phyloP scores from a whole-genome alignment of 371 early-diverging fungal species.

The Smittium culicis region DNA sequence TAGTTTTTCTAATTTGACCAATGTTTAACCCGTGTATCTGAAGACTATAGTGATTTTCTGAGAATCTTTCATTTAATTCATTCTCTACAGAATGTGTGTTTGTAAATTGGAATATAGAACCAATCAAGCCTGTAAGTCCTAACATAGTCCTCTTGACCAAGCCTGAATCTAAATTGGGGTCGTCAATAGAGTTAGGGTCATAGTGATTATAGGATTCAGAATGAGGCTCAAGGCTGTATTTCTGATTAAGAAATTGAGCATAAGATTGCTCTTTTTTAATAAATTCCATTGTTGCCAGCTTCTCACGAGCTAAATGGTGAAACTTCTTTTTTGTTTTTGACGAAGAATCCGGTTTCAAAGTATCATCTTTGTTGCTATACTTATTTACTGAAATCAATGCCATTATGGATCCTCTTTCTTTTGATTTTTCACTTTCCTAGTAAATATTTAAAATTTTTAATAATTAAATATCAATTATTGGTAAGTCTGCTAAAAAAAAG shows the following conservation, averaged over 20 bases:
- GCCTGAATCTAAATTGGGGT: conserved; percentile 46
- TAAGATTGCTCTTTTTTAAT: neutral
- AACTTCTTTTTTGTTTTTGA: neutral
- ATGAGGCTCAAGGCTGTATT: neutral
- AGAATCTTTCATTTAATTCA: conserved; percentile 47
- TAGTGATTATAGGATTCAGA: neutral
- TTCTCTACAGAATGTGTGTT: conserved; percentile 40
- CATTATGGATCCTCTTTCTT: neutral
- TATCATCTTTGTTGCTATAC: neutral
- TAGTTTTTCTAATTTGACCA: conserved; percentile 43
- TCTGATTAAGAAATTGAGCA: neutral
- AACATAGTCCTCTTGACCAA: conserved; percentile 38
- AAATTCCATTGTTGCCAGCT: neutral
- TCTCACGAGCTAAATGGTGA: neutral
- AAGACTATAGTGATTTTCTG: conserved; percentile 39
- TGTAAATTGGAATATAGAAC: conserved; percentile 45
- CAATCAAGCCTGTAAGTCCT: conserved; percentile 44
- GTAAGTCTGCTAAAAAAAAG: neutral
- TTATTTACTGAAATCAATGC: neutral
- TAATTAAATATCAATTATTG: neutral
- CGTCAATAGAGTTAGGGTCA: conserved; percentile 36
- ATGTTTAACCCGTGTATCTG: conserved; percentile 37
- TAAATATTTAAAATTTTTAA: neutral
- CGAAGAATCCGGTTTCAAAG: neutral
- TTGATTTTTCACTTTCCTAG: too few relatives aligned